Base-by-base conservation (phyloP, 495 filamentous ascomycete genomes). In the Niebla homalea region DNA sequence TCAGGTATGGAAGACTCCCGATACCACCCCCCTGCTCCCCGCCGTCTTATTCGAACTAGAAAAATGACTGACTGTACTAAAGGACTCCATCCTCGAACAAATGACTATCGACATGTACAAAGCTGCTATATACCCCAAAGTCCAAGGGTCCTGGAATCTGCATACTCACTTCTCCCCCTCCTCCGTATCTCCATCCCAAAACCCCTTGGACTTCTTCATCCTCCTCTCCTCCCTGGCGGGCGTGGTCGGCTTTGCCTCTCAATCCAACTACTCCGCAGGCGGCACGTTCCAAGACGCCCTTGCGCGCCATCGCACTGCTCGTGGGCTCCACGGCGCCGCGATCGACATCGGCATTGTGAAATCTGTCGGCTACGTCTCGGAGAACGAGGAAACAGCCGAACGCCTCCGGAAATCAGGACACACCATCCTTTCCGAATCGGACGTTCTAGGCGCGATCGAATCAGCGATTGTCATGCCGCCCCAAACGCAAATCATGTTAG, bases 171-270 rank as follows among this genome's bases (percentile, higher is more conserved):
- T 69, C 25, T 44, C 57, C 0, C 26, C 22, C 18, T 23, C 21
- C 14, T 15, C 25, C 10, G 2, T 11, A 16, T 25, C 16, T 5
- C n/a, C 8, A 41, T 18, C 16, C 6, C 16, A 59, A 29, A 57
- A 51, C 20, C 37, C 50, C 0, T 70, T 84, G 0, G 82, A 84
- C 58, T 86, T 86, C 68, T 84, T 85, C 62, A 63, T 84, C 21
- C 69, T 70, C 36, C 71, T 84, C 32, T 81, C 78, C 5, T 85
- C 82, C 4, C 66, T 79, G 6, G 67, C 77, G 14, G 78, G 74
- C 35, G 65, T 74, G 6, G 67, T 83, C 26, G 82, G 82, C 2
- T 77, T 71, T 7, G 60, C 70, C 43, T 75, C 75, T 0, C 82
- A 86, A 62, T 71, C 77, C 3, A 76, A 77, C 7, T 85, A 85